A percentile compares a stretch with the other conserved stretches of the same genome.
These are phyloP conservation scores for Ceratocystis papillata DNA, from an alignment of 2,329 filamentous ascomycete genomes.

Conservation along the genomic window DNA sequence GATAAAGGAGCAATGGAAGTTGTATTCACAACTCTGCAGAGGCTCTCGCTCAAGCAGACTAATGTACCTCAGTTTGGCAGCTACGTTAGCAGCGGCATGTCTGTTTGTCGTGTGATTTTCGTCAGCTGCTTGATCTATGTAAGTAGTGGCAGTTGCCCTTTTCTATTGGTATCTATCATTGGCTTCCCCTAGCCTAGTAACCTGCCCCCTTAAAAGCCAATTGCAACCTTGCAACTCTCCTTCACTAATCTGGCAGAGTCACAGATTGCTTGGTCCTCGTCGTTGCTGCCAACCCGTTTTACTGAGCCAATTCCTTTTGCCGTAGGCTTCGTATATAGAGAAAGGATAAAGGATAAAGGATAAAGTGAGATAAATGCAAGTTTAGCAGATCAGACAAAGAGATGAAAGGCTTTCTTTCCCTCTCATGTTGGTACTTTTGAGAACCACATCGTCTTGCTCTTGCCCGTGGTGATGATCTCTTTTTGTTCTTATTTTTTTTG, in stretches of 20 bases:
- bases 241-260: not conserved
- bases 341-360: too few relatives aligned
- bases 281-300: not conserved
- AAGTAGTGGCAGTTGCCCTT: constrained; percentile 9
- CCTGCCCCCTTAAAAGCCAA: constrained; percentile 14
- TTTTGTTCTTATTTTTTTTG: too few relatives aligned
- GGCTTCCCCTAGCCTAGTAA: not conserved
- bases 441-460: not conserved
- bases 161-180: not conserved
- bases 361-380: too few relatives aligned
- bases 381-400: too few relatives aligned
- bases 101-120: not conserved
- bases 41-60: not conserved
- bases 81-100: not conserved
- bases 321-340: too few relatives aligned
- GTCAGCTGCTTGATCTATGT: not conserved
- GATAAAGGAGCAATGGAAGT: not conserved
- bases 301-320: too few relatives aligned
- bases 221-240: constrained; percentile 11
- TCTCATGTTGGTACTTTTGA: too few relatives aligned
- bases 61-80: not conserved
- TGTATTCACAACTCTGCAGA: not conserved
- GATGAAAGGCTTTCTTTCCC: too few relatives aligned
- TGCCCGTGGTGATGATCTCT: not conserved
- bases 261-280: not conserved